A percentile compares a stretch with the other conserved stretches of the same genome.
Conservation (phyloP, 2,329 filamentous ascomycete species). For the Gaeumannomyces tritici region DNA sequence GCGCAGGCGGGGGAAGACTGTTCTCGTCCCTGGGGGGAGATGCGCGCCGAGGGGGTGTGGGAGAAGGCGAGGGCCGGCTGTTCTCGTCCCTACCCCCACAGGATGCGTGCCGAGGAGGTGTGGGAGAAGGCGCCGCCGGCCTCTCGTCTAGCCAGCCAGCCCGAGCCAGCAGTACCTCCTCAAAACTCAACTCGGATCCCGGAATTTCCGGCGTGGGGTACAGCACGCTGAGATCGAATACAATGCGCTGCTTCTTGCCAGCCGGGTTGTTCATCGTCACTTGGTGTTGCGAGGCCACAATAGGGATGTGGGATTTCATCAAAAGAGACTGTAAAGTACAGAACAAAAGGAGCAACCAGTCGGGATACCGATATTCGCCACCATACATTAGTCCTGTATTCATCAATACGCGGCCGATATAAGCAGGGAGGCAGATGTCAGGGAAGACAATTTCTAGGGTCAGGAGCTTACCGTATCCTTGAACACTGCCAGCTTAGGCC, state of each 20-base stretch:
- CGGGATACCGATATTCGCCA: conserved; percentile 37
- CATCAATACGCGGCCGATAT: conserved; percentile 66
- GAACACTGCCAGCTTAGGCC: conserved; percentile 83
- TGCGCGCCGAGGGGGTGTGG: not conserved
- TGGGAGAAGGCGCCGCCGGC: not conserved
- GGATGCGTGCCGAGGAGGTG: not conserved
- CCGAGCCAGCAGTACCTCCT: conserved; percentile 75
- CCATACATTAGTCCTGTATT: conserved; percentile 86
- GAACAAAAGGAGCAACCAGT: conserved; percentile 10
- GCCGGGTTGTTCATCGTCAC: conserved; percentile 74
- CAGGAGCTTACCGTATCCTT: conserved; percentile 79
- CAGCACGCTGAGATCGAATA: conserved; percentile 74
- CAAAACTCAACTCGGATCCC: conserved; percentile 75
- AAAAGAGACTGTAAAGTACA: conserved; percentile 42
- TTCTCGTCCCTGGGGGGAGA: conserved; percentile 16
- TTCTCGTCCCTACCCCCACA: conserved; percentile 17
- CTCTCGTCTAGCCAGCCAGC: conserved; percentile 53
- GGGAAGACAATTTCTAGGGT: conserved; percentile 12
- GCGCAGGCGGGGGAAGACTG: not conserved
- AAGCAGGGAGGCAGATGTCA: conserved; percentile 21
- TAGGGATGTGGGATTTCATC: conserved; percentile 49
- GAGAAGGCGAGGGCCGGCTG: not conserved
- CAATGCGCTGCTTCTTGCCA: conserved; percentile 77
- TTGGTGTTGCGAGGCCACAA: conserved; percentile 64
- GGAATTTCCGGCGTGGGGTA: conserved; percentile 69